Base-by-base conservation (phyloP, 768 basidiomycete species). In the Collybia mongolica region DNA sequence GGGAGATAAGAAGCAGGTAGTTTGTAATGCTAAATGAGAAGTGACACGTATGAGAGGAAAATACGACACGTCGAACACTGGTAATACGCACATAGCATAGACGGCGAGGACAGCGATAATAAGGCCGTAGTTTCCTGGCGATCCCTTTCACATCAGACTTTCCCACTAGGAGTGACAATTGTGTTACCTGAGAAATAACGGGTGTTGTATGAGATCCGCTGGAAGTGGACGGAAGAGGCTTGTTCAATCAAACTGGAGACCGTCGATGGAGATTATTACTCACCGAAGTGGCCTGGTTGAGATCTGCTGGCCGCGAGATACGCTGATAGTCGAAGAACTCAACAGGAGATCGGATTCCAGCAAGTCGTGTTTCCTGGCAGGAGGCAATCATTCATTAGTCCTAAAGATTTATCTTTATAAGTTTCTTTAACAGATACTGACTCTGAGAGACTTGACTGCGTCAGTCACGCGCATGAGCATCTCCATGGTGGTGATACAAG, bases 151-250 rank as follows among this genome's bases (percentile, higher is more conserved):
- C 11, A 9, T 32, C 11, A 32, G 32, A 32, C 14, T 32, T 32
- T 32, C 14, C 12, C 36, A 23, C 6, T 12, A 4, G 29, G 2
- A 26, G 44, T 22, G 52, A 64, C 48, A 53, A 9, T 2, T 2
- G 32, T 32, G 14, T 32, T 45, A 86, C 85, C 86, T 50, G 89
- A 91, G 70, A 90, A 91, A 65, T 90, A 91, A 43, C 89, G 85
- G 36, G 93, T 93, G 73, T 96, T 96, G 75, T 96, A 93, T 19
- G 91, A 90, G 80, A 95, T 90, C 52, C 93, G 84, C 92, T 93
- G 62, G 24, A 46, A 19, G 17, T n/a, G 14, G 9, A 38, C 17
- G 6, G 9, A 38, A 37, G 36, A 22, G 26, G 23, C 22, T 6
- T 46, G n/a, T 19, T 11, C 14, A 47, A 47, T 22, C 6, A 24